Evolutionary conservation across 306 rosid genomes (phyloP).

Genomic region (Vigna mungo): DNA sequence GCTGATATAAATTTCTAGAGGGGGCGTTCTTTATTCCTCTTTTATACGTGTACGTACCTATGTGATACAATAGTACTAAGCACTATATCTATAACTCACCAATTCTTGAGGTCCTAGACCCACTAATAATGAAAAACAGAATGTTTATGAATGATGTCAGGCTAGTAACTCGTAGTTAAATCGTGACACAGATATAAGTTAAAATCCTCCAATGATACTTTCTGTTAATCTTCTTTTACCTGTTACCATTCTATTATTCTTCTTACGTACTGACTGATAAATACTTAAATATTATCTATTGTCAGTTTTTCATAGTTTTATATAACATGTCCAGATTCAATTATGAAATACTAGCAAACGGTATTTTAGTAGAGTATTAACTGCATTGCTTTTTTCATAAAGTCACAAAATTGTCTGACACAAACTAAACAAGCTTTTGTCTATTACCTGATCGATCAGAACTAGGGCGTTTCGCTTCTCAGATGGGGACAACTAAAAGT

Average conservation of each 20-base stretch:
- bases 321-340: too few species aligned
- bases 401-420: conserved; percentile 35
- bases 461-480: conserved; percentile 42
- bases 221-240: not conserved
- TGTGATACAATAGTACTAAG: not conserved
- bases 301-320: not conserved
- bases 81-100: conserved; percentile 3
- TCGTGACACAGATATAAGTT: not conserved
- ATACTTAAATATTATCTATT: not conserved
- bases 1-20: conserved; percentile 13
- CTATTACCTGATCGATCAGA: conserved; percentile 41
- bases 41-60: conserved; percentile 3
- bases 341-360: too few species aligned
- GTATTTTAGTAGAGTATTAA: not conserved
- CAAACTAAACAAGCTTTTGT: conserved; percentile 44
- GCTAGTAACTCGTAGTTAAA: conserved; percentile 8
- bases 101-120: not conserved
- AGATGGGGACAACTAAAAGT: conserved; percentile 31
- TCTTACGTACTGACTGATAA: not conserved
- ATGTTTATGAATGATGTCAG: not conserved
- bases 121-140: conserved; percentile 19
- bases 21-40: not conserved
- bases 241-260: not conserved
- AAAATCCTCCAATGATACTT: not conserved
- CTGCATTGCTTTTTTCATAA: not conserved